Base-by-base conservation (phyloP, 805 yeast species). In the Lipomyces japonicus region DNA sequence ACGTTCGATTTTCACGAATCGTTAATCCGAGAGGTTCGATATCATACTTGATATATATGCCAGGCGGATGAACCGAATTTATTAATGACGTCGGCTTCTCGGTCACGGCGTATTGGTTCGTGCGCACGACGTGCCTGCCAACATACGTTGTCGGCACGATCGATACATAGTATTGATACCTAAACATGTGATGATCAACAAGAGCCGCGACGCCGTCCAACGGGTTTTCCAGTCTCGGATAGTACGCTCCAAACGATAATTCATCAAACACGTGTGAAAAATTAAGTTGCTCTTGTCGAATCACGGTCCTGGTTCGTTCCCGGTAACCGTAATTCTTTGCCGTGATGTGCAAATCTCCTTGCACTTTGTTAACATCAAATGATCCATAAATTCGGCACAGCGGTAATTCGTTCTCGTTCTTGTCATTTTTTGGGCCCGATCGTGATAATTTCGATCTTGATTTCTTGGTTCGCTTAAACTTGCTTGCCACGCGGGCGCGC, bases 321-420 rank as follows among this genome's bases (percentile, higher is more conserved):
- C 68, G 58, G 54, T 81, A 82, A 1, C 86, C 90, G 55, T 71
- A 70, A 0, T 95, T 95, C 60, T 78, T 81, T 2, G 86, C 88
- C 1, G 90, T 84, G 41, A 93, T 83, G 61, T 84, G 90, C 62
- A 93, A 78, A 54, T 84, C 88, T 5, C 98, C 98, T 45, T 75
- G 70, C 3, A 93, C 95, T 59, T 86, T 82, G 61, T 85, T 89
- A 2, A 91, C 90, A 0, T 95, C 90, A 43, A 90, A 75, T 1
- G 80, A 71, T 2, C 97, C 97, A 61, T 76, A 85, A 2, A 90
- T 78, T 58, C 87, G 87, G 67, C 97, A 90, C n/a, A 89, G 90
- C 47, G 86, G 87, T 14, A 31, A 45, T 14, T 38, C 36, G 10
- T 36, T 4, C 42, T n/a, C n/a, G n/a, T n/a, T n/a, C n/a, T n/a